A percentile compares a stretch with the other conserved stretches of the same genome.
Evolutionary conservation across 169 alveolate species (phyloP).

Genomic region (Plasmodium billcollinsi): DNA sequence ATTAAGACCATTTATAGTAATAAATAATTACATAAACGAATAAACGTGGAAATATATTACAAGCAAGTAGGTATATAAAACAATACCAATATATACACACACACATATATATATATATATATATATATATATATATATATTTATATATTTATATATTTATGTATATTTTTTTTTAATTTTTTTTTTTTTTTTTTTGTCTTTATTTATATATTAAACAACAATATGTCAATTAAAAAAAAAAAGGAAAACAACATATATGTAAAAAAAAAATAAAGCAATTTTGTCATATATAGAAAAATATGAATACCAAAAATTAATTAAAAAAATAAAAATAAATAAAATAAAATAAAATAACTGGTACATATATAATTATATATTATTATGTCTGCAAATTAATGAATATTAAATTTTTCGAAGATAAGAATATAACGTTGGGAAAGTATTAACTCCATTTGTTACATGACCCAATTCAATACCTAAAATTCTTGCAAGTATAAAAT

Average conservation of each 20-base stretch:
- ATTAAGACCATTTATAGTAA: conserved; percentile 72
- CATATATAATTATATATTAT: background rate
- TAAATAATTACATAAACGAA: conserved; percentile 32
- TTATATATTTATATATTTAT: background rate
- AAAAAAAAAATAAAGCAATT: background rate
- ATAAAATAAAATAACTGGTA: background rate
- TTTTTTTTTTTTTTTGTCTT: background rate
- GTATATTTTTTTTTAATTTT: too few relatives aligned
- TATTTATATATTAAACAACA: background rate
- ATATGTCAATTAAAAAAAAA: background rate
- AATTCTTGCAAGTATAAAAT: conserved; percentile 29
- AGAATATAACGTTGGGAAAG: conserved; percentile 58
- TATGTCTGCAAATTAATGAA: background rate
- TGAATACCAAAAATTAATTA: background rate
- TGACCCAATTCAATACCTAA: conserved; percentile 56
- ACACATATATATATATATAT: background rate
- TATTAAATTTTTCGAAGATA: conserved; percentile 50
- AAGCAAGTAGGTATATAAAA: background rate
- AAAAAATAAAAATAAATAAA: conserved; percentile 1
- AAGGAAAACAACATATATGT: background rate
- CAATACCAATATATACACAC: background rate
- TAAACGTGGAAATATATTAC: background rate
- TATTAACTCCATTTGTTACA: conserved; percentile 42
- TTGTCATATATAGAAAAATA: background rate
- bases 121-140: background rate